Evolutionary conservation across 2,329 filamentous ascomycete genomes (phyloP).

Genomic region (Lecanosticta acicola): DNA sequence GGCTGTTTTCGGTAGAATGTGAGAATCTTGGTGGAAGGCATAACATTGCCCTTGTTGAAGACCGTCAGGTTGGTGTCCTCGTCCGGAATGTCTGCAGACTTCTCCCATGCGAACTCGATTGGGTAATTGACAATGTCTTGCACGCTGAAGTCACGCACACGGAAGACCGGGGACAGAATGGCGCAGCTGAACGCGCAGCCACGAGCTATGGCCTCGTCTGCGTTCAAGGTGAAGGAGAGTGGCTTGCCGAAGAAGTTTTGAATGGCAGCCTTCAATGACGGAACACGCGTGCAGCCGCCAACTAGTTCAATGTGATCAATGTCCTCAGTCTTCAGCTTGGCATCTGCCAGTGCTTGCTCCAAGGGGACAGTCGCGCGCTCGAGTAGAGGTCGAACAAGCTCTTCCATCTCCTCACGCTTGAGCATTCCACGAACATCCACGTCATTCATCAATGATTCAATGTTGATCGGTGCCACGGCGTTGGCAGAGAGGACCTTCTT

Average conservation of each 20-base stretch:
- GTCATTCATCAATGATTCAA: conserved; percentile 98
- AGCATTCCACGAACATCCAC: conserved; percentile 83
- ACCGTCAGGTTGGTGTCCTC: conserved; percentile 96
- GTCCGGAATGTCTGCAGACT: conserved; percentile 94
- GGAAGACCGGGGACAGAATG: conserved; percentile 94
- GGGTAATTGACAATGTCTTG: conserved; percentile 98
- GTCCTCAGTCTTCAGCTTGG: conserved; percentile 83
- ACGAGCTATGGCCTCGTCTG: conserved; percentile 92
- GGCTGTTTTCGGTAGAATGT: conserved; percentile 98
- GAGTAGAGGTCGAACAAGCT: conserved; percentile 79
- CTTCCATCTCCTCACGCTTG: conserved; percentile 90
- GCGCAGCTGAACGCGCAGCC: conserved; percentile 97
- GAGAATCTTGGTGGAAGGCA: conserved; percentile 97
- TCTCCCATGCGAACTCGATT: conserved; percentile 98
- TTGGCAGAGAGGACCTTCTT: conserved; percentile 99
- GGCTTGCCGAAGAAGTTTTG: conserved; percentile 85
- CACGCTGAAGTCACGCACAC: conserved; percentile 94
- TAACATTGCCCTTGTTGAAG: conserved; percentile 93
- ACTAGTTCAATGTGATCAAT: conserved; percentile 92
- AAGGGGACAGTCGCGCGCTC: conserved; percentile 66
- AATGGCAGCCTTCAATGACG: conserved; percentile 83
- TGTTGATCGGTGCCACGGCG: conserved; percentile 84
- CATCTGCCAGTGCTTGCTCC: conserved; percentile 89
- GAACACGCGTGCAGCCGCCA: conserved; percentile 90
- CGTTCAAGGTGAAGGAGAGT: conserved; percentile 94